Conservation (phyloP, 192 early-diverging fungal species). For the Rhizoclosmatium globosum region DNA sequence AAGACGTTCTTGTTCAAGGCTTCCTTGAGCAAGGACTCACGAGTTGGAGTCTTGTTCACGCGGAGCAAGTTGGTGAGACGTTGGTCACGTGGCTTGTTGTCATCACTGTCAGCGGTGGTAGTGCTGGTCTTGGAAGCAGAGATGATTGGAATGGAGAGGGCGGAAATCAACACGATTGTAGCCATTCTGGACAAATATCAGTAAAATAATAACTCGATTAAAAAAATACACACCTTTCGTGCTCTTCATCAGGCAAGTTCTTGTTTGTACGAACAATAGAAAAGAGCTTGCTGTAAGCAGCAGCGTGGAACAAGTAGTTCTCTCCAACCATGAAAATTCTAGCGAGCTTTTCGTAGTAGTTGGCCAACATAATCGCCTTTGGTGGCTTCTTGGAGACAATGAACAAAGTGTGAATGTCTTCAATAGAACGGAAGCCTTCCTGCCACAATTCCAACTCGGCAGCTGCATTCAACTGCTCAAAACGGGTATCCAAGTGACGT, state of each 20-base stretch:
- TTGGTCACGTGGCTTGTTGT: conserved; percentile 74
- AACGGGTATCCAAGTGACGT: conserved; percentile 95
- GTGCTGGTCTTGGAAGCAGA: conserved; percentile 79
- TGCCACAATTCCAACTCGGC: conserved; percentile 99
- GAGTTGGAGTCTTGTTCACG: conserved; percentile 82
- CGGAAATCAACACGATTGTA: conserved; percentile 91
- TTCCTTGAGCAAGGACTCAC: conserved; percentile 89
- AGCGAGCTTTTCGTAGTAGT: conserved; percentile 98
- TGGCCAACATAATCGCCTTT: conserved; percentile 94
- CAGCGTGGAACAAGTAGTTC: conserved; percentile 98
- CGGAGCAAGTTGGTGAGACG: conserved; percentile 90
- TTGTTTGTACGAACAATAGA: conserved; percentile 77
- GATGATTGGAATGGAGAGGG: conserved; percentile 96
- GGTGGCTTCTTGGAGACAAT: conserved; percentile 84
- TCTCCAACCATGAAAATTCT: conserved; percentile 96
- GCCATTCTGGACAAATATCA: conserved; percentile 70
- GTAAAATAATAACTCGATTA: background rate
- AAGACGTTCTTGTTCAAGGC: conserved; percentile 87
- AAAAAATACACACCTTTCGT: conserved; percentile 57
- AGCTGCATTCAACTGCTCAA: conserved; percentile 94
- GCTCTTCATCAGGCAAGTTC: conserved; percentile 85
- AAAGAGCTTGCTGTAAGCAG: conserved; percentile 90
- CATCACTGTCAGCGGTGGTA: conserved; percentile 74
- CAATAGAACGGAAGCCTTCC: conserved; percentile 95
- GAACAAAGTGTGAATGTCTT: conserved; percentile 96